Conservation (phyloP, 2,329 filamentous ascomycete genomes). For the Diaporthe citrichinensis region DNA sequence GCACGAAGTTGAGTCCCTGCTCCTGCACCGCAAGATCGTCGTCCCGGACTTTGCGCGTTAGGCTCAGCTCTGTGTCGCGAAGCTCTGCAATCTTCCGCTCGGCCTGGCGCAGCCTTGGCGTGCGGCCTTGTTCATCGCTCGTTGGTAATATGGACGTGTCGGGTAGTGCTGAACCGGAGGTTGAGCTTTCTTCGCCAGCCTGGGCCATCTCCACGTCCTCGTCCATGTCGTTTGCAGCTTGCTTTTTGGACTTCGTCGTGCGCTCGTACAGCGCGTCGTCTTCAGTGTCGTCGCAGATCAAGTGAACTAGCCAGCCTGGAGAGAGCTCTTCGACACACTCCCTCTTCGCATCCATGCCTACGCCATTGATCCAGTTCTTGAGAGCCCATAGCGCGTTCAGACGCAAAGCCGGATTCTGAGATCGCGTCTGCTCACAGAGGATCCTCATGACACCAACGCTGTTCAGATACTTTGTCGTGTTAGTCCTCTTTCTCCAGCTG, state of each 20-base stretch:
- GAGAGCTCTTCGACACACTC: conserved; percentile 83
- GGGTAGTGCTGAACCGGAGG: conserved; percentile 44
- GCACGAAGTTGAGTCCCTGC: conserved; percentile 89
- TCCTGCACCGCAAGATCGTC: conserved; percentile 91
- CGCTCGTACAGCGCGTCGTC: conserved; percentile 62
- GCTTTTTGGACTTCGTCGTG: conserved; percentile 41
- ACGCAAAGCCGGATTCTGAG: conserved; percentile 81
- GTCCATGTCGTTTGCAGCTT: conserved; percentile 56
- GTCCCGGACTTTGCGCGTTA: conserved; percentile 76
- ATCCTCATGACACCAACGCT: conserved; percentile 81
- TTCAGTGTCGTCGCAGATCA: conserved; percentile 77
- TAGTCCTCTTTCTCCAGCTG: conserved; percentile 33
- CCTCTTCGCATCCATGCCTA: conserved; percentile 80
- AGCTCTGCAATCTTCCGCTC: conserved; percentile 65
- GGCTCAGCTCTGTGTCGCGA: conserved; percentile 78
- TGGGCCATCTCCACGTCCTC: conserved; percentile 72
- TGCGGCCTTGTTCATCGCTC: conserved; percentile 48
- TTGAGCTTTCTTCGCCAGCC: conserved; percentile 57
- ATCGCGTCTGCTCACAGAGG: conserved; percentile 88
- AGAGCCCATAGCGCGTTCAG: conserved; percentile 93
- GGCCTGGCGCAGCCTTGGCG: conserved; percentile 62
- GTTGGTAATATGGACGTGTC: conserved; percentile 40
- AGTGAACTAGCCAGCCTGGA: conserved; percentile 83
- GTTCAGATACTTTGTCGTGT: conserved; percentile 72
- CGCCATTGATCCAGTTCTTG: conserved; percentile 87